phyloP scores from a whole-genome alignment of 2,329 filamentous ascomycete species.

The Pyricularia sp. region DNA sequence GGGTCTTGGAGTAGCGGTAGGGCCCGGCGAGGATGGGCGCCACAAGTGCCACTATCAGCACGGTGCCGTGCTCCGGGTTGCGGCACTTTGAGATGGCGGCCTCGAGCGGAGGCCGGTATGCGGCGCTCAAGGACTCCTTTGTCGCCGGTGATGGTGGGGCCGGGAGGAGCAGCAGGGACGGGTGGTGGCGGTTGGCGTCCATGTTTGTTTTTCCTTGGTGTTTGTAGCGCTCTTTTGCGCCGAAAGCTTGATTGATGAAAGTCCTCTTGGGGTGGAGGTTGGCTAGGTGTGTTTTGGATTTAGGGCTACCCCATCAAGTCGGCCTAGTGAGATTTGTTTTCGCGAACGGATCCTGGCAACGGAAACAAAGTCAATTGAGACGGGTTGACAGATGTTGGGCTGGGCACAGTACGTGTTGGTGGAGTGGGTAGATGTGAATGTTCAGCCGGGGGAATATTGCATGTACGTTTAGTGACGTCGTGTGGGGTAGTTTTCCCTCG shows the following conservation, averaged over 20 bases:
- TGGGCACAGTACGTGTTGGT: background rate
- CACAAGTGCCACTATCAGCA: conserved; percentile 44
- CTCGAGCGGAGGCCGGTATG: conserved; percentile 47
- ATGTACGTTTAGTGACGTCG: background rate
- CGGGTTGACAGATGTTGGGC: background rate
- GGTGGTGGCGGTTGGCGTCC: conserved; percentile 14
- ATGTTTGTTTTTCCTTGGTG: background rate
- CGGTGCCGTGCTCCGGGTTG: conserved; percentile 19
- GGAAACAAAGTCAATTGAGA: background rate
- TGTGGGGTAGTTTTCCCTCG: background rate
- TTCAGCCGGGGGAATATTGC: background rate
- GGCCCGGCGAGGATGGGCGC: conserved; percentile 43
- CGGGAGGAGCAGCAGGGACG: conserved; percentile 50
- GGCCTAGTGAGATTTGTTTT: too few relatives aligned
- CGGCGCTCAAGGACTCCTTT: conserved; percentile 36
- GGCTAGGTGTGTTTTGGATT: background rate
- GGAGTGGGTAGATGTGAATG: background rate
- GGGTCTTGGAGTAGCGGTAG: conserved; percentile 33
- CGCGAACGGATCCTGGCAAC: too few relatives aligned
- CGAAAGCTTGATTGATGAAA: background rate
- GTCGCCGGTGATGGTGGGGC: conserved; percentile 44
- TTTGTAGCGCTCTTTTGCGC: background rate
- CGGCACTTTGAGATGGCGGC: conserved; percentile 38
- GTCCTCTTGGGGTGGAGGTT: background rate
- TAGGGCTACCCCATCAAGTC: too few relatives aligned